These are phyloP conservation scores for Cicer cuneatum DNA, from an alignment of 306 rosid species.

Conservation along the genomic window DNA sequence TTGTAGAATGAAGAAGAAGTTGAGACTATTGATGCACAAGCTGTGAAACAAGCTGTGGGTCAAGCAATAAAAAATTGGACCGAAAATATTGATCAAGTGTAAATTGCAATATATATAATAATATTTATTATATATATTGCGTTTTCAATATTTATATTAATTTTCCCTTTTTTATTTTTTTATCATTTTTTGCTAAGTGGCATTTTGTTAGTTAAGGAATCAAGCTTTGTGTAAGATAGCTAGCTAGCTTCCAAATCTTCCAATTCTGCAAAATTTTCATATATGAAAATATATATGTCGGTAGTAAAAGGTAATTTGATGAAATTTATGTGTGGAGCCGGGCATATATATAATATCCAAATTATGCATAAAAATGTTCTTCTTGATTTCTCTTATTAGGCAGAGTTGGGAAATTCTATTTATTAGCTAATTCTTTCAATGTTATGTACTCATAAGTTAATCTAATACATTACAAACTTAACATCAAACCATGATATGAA, in stretches of 20 bases:
- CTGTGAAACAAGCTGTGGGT: constrained; percentile 52
- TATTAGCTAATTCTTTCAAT: too few relatives aligned
- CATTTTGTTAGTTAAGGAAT: constrained; percentile 42
- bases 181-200: constrained; percentile 17
- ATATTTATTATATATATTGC: background rate
- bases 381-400: too few relatives aligned
- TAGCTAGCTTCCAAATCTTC: constrained; percentile 6
- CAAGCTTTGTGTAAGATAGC: background rate
- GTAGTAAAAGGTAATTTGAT: background rate
- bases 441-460: too few relatives aligned
- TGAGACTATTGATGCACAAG: constrained; percentile 51
- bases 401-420: background rate
- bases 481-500: too few relatives aligned
- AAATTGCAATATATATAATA: constrained; percentile 7
- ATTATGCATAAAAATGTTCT: background rate
- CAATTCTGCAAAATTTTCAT: constrained; percentile 8
- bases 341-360: background rate
- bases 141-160: background rate
- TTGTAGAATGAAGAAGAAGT: constrained; percentile 50
- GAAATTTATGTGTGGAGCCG: constrained; percentile 1
- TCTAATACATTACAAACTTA: too few relatives aligned
- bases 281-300: background rate
- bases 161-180: background rate
- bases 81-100: constrained; percentile 45
- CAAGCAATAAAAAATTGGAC: constrained; percentile 56